These are phyloP conservation scores for Xylaria arbuscula DNA, from an alignment of 2,329 filamentous ascomycete species.

Conservation along the genomic window DNA sequence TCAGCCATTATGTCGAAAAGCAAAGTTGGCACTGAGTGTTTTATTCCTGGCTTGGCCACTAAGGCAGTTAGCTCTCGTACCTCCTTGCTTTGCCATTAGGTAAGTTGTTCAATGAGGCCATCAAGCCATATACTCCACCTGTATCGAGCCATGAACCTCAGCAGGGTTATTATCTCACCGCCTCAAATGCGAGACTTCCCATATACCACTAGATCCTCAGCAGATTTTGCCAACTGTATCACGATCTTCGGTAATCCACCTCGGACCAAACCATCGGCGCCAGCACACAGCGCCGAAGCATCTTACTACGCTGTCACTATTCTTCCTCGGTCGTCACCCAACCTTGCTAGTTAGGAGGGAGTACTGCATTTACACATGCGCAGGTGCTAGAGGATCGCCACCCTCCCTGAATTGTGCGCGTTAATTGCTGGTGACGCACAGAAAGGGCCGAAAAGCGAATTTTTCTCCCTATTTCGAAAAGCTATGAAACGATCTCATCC, in stretches of 20 bases:
- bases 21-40: background rate
- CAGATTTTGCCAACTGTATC: slow-evolving; percentile 9
- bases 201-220: background rate
- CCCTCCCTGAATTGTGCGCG: background rate
- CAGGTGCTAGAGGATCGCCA: background rate
- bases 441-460: background rate
- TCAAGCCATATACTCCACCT: slow-evolving; percentile 13
- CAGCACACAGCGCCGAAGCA: slow-evolving; percentile 3
- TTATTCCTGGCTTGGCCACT: background rate
- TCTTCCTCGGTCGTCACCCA: background rate
- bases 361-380: background rate
- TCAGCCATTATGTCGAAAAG: background rate
- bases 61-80: slow-evolving; percentile 9
- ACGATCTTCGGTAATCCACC: slow-evolving; percentile 10
- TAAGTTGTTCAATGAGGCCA: background rate
- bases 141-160: slow-evolving; percentile 7
- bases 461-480: background rate
- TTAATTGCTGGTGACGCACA: slow-evolving; percentile 5
- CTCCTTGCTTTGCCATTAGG: slow-evolving; percentile 1
- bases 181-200: slow-evolving; percentile 2
- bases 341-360: slow-evolving; percentile 13
- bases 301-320: slow-evolving; percentile 15
- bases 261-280: slow-evolving; percentile 12
- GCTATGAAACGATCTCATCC: background rate
- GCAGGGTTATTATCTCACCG: slow-evolving; percentile 28